Evolutionary conservation across 441 rosid species (phyloP).

Genomic region (Adansonia gregorii): DNA sequence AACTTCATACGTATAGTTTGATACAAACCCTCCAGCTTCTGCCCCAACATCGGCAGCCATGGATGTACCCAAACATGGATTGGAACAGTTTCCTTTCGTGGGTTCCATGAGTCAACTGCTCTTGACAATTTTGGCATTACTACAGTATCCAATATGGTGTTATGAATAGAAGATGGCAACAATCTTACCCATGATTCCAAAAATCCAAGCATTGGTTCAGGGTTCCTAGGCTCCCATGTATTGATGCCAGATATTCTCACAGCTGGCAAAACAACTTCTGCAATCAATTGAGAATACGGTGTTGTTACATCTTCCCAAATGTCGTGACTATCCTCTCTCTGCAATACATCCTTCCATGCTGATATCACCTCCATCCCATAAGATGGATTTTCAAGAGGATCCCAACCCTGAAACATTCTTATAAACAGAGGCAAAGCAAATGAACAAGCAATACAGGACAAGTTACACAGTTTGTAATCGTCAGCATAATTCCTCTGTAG

Average conservation of each 20-base stretch:
- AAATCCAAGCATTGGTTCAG: constrained; percentile 90
- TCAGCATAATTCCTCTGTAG: constrained; percentile 59
- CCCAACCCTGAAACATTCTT: constrained; percentile 92
- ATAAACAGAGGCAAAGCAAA: constrained; percentile 76
- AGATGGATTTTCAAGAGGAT: constrained; percentile 71
- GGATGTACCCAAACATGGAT: constrained; percentile 97
- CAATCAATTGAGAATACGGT: constrained; percentile 70
- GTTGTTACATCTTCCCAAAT: constrained; percentile 73
- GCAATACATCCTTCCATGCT: constrained; percentile 71
- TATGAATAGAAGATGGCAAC: constrained; percentile 66
- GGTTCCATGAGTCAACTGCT: constrained; percentile 86
- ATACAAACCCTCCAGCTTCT: constrained; percentile 69
- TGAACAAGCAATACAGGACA: constrained; percentile 78
- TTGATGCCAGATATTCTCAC: constrained; percentile 79
- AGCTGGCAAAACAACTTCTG: constrained; percentile 82
- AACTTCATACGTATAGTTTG: constrained; percentile 78
- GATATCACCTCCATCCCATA: constrained; percentile 66
- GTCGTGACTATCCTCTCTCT: constrained; percentile 59
- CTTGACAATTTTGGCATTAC: constrained; percentile 71
- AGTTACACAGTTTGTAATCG: constrained; percentile 77
- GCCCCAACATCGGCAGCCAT: constrained; percentile 82
- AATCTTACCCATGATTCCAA: constrained; percentile 76
- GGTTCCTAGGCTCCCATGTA: constrained; percentile 90
- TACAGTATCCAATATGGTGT: constrained; percentile 60
- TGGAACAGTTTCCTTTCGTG: constrained; percentile 72